Conservation (phyloP, 495 filamentous ascomycete genomes). For the Penicillium paradoxum region DNA sequence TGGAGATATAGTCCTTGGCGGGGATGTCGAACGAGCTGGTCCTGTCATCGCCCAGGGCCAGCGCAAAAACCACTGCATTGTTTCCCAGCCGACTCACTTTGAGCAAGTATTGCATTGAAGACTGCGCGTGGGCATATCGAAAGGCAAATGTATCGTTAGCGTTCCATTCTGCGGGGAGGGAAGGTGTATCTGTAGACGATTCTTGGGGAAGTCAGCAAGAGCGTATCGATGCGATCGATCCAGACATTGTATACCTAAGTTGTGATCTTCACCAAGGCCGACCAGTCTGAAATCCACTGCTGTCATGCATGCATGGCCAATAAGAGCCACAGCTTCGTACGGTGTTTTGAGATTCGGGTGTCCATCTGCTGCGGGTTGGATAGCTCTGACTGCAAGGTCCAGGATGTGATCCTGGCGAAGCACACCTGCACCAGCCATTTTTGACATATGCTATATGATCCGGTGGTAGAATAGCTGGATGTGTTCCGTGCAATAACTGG, state of each 20-base stretch:
- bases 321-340: conserved; percentile 80
- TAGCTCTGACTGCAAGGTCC: conserved; percentile 29
- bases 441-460: neutral
- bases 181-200: conserved; percentile 42
- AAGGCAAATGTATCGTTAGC: conserved; percentile 64
- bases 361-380: conserved; percentile 21
- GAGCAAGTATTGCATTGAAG: conserved; percentile 76
- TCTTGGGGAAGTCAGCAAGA: conserved; percentile 32
- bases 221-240: neutral
- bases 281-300: conserved; percentile 76
- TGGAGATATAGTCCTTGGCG: conserved; percentile 70
- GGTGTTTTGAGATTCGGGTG: conserved; percentile 60
- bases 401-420: conserved; percentile 31
- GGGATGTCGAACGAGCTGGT: conserved; percentile 72
- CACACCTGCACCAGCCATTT: conserved; percentile 25
- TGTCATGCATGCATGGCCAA: conserved; percentile 77
- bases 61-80: conserved; percentile 76
- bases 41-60: conserved; percentile 74
- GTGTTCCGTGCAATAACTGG: too few species aligned
- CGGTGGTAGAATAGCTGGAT: neutral
- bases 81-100: conserved; percentile 76
- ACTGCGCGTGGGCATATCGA: conserved; percentile 86
- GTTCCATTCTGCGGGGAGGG: conserved; percentile 80
- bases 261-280: conserved; percentile 77
- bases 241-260: conserved; percentile 45